Evolutionary conservation across 2,329 filamentous ascomycete genomes (phyloP), one percentile per base, ranked within the genome.

Genomic region (Hypoxylon sp.): DNA sequence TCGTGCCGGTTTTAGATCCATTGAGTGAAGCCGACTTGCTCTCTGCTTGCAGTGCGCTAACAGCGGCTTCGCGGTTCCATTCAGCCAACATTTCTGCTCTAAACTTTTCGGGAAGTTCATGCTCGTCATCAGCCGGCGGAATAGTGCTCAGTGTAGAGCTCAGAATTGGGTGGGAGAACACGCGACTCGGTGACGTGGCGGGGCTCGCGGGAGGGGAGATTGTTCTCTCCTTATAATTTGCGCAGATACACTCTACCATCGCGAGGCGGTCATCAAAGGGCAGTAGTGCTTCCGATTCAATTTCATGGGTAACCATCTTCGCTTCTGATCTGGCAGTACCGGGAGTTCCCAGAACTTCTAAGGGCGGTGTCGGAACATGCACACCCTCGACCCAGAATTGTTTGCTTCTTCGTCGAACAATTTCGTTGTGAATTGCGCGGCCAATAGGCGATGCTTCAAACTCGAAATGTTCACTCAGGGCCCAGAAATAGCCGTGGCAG

Each of bases 401-500:
- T 76, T 92, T 91, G 73, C 85, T 89, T 75, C 90, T 91, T 42
- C 95, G 88, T 55, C 92, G 87, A 10, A 87, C 84, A 64, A 98
- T 92, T 78, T 97, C 94, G 63, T 88, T 89, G 60, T 91, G 87
- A 35, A 98, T 89, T 6, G 89, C 89, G 57, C 86, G 86, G 6
- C 93, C 94, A 17, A 92, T 85, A 0, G 85, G 83, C 0, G 91
- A 90, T 5, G 85, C 84, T 59, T 94, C 91, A 68, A 97, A 91
- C 50, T 92, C 88, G 69, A 97, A 94, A 61, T 88, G 90, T 65
- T 94, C 91, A 3, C 88, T 90, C 67, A 98, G 78, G 0, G 89
- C 87, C 91, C 92, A 95, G 65, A 98, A 90, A 79, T 98, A 98
- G 8, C 94, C 94, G 76, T 97, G 93, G 55, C 95, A 93, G 63